Conservation (phyloP, 768 basidiomycete genomes). For the Leccinum barrowsii region DNA sequence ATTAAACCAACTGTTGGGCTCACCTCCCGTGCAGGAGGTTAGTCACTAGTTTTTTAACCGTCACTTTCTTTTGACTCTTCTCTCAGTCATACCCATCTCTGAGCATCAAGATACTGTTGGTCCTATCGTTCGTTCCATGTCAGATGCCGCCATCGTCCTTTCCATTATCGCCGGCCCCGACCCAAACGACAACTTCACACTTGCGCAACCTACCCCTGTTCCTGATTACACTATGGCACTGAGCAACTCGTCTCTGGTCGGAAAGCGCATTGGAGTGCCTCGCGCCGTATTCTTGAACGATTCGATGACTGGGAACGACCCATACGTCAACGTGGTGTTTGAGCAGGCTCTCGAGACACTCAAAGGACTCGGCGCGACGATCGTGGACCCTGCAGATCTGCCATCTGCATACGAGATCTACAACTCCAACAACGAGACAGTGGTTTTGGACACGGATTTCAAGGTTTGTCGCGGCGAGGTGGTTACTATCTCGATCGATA, state of each 20-base stretch:
- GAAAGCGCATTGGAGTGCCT: constrained; percentile 54
- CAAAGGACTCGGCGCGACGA: constrained; percentile 39
- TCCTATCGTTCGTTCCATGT: constrained; percentile 49
- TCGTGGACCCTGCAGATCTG: constrained; percentile 63
- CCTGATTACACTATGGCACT: constrained; percentile 58
- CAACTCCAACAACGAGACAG: constrained; percentile 48
- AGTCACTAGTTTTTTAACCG: neutral
- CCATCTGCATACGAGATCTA: constrained; percentile 52
- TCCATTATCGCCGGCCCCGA: constrained; percentile 56
- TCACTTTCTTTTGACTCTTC: neutral
- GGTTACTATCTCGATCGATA: neutral
- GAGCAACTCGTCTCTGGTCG: constrained; percentile 42
- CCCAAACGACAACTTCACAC: constrained; percentile 51
- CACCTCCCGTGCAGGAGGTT: constrained; percentile 58
- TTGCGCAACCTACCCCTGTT: constrained; percentile 47
- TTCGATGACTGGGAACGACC: constrained; percentile 24
- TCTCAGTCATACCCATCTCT: constrained; percentile 53
- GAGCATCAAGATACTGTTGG: constrained; percentile 58
- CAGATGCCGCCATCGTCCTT: constrained; percentile 54
- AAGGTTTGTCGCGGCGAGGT: constrained; percentile 39
- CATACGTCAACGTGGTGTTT: constrained; percentile 36
- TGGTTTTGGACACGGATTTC: constrained; percentile 55
- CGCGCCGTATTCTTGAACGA: constrained; percentile 34
- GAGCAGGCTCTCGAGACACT: constrained; percentile 38
- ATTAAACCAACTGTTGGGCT: constrained; percentile 61